Conservation (phyloP, 164 flowering plant genomes). For the Magnolia kwangsiensis region DNA sequence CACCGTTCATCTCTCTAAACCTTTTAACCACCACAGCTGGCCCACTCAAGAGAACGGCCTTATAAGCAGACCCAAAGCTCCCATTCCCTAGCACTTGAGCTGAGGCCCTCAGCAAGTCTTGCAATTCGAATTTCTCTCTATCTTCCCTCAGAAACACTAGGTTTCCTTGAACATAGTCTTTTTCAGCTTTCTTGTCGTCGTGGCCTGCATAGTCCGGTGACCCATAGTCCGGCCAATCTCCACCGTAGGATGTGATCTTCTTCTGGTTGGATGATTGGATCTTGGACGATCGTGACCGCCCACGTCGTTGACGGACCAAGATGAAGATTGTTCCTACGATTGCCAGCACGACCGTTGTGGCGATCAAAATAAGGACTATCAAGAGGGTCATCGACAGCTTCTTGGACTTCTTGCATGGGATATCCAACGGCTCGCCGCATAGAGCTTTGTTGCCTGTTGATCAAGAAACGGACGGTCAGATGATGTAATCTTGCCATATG, state of each 20-base stretch:
- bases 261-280: background rate
- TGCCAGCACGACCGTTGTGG: conserved; percentile 14
- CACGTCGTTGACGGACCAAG: conserved; percentile 16
- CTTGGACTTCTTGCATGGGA: conserved; percentile 7
- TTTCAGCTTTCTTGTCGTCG: conserved; percentile 12
- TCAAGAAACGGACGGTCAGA: background rate
- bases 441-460: conserved; percentile 47
- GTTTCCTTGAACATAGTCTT: conserved; percentile 21
- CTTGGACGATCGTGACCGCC: background rate
- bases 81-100: conserved; percentile 84
- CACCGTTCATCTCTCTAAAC: conserved; percentile 72
- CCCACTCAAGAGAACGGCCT: conserved; percentile 58
- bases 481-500: no score
- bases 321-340: conserved; percentile 17
- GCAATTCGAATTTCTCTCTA: conserved; percentile 51
- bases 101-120: conserved; percentile 68
- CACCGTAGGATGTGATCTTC: conserved; percentile 9
- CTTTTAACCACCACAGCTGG: conserved; percentile 70
- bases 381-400: conserved; percentile 2
- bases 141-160: conserved; percentile 57
- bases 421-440: conserved; percentile 46
- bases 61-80: conserved; percentile 68
- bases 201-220: background rate
- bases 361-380: conserved; percentile 17
- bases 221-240: conserved; percentile 4